Conservation (phyloP, 2,329 filamentous ascomycete species). For the Fusarium sp. region DNA sequence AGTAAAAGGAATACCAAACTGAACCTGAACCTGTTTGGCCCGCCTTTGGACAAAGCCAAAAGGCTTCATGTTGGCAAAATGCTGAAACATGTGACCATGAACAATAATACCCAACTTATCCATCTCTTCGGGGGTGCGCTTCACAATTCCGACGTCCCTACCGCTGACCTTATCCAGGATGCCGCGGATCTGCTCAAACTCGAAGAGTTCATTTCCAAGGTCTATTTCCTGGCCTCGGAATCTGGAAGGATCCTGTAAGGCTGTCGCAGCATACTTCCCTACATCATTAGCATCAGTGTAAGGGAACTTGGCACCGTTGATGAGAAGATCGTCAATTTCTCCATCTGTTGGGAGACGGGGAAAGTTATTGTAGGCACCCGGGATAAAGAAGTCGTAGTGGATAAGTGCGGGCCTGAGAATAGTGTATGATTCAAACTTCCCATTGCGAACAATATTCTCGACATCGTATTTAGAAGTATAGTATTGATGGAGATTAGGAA, state of each 20-base stretch:
- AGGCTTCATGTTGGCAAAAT: conserved; percentile 14
- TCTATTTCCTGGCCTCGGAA: conserved; percentile 47
- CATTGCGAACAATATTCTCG: conserved; percentile 46
- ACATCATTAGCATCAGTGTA: conserved; percentile 46
- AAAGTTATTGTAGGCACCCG: conserved; percentile 39
- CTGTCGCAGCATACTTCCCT: conserved; percentile 47
- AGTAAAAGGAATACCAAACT: conserved; percentile 22
- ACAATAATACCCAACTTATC: neutral
- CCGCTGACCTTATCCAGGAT: conserved; percentile 46
- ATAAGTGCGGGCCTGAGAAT: conserved; percentile 47
- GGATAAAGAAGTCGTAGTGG: conserved; percentile 42
- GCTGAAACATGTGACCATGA: conserved; percentile 18
- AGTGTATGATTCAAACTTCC: conserved; percentile 45
- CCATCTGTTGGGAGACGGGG: conserved; percentile 42
- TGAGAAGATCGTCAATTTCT: conserved; percentile 40
- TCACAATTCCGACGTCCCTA: conserved; percentile 37
- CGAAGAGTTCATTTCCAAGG: conserved; percentile 41
- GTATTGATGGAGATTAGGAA: conserved; percentile 39
- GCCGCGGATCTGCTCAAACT: conserved; percentile 44
- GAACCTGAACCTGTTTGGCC: neutral
- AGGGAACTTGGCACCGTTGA: conserved; percentile 35
- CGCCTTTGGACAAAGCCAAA: neutral
- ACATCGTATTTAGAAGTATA: conserved; percentile 51
- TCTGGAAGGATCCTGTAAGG: conserved; percentile 43
- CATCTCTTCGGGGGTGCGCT: conserved; percentile 14